Evolutionary conservation across 2,329 filamentous ascomycete genomes (phyloP), one percentile per base, ranked within the genome.

Genomic region (Xylogone sp.): DNA sequence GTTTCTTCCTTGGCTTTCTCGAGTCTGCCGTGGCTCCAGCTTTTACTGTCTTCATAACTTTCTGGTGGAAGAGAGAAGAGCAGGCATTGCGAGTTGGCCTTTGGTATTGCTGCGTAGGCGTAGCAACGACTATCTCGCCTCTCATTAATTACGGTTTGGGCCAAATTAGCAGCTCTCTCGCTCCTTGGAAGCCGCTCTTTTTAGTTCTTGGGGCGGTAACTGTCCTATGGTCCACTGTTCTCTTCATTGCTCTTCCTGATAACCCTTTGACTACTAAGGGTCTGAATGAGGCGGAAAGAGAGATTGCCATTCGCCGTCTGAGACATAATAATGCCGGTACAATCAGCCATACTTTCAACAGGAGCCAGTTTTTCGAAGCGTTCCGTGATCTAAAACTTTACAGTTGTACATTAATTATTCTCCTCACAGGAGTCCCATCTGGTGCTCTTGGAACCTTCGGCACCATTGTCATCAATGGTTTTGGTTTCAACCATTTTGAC

Each of bases 331-430:
- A 67, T 4, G 59, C 65, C 18, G 63, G 65, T 53, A 79, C 80
- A 60, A 92, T 84, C 46, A 56, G 49, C 12, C 49, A 57, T 21
- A 46, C 59, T 3, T 62, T 66, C 57, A 65, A 65, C 50, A 47
- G 51, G 16, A 58, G 59, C 19, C 65, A 66, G 47, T 55, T 66
- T 27, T 48, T 45, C 3, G 65, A 66, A 46, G 63, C 64, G 9
- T 51, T 67, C 42, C 18, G 45, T 1, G 63, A 66, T 50, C 61
- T 61, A 22, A 60, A 65, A 42, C 55, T 68, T 24, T 68, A 65
- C 61, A 60, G 58, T 9, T 62, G 67, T 49, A 55, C 62, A 18
- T 34, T 64, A 3, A 56, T 69, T 44, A 62, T 65, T 9, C 59
- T 64, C 3, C 56, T 65, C 8, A 65, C 62, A 2, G 63, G 60